Percentiles rank a stretch among this genome's conserved stretches.
Evolutionary conservation across 2,329 filamentous ascomycete genomes (phyloP).

Genomic region (Epichloe aotearoae): DNA sequence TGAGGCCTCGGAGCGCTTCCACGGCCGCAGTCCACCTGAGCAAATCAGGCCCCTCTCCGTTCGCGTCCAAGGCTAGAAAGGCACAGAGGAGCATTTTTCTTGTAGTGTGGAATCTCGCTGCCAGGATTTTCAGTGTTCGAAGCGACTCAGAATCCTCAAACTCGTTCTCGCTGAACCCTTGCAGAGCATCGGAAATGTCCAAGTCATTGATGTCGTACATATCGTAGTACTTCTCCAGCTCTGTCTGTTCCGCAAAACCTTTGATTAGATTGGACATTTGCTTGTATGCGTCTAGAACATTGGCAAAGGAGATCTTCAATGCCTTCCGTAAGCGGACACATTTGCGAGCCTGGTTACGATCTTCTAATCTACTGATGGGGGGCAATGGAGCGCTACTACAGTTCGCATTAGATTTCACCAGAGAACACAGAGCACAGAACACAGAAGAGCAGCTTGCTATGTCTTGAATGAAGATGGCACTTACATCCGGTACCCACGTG

Average conservation of each 20-base stretch:
- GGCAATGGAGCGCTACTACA: constrained; percentile 73
- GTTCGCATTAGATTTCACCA: not conserved
- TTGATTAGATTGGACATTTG: constrained; percentile 56
- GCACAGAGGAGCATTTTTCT: constrained; percentile 80
- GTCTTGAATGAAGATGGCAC: constrained; percentile 18
- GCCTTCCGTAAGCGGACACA: constrained; percentile 68
- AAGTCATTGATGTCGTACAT: constrained; percentile 68
- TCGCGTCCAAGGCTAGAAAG: constrained; percentile 75
- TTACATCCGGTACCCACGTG: constrained; percentile 75
- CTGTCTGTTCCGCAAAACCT: constrained; percentile 61
- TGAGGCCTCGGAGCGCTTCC: constrained; percentile 58
- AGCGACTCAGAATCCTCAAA: constrained; percentile 68
- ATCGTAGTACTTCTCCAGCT: constrained; percentile 86
- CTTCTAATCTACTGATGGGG: constrained; percentile 84
- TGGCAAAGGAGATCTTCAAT: constrained; percentile 56
- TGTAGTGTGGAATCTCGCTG: constrained; percentile 66
- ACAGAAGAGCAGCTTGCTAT: not conserved
- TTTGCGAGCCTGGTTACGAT: constrained; percentile 62
- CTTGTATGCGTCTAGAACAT: constrained; percentile 58
- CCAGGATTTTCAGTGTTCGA: constrained; percentile 66
- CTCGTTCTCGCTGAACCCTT: constrained; percentile 50
- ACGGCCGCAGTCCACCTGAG: constrained; percentile 65
- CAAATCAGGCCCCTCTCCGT: constrained; percentile 64
- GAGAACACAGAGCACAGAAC: too few relatives aligned
- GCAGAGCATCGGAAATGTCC: constrained; percentile 57